phyloP scores from a whole-genome alignment of 805 yeast species.

The Cephaloascus albidus region DNA sequence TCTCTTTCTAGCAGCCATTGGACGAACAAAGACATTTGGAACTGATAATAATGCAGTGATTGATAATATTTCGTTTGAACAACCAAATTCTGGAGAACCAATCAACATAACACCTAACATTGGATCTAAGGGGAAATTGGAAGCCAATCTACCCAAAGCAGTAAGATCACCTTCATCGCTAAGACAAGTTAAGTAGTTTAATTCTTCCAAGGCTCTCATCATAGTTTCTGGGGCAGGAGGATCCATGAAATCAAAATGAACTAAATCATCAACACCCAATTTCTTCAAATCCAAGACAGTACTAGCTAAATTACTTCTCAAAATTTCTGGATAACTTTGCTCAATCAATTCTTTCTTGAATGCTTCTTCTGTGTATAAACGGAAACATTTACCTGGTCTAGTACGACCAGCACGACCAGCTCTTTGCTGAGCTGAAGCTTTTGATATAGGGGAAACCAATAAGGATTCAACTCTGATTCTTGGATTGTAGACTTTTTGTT shows the following conservation, averaged over 20 bases:
- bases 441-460: conserved; percentile 91
- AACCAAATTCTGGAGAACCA: conserved; percentile 74
- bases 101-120: conserved; percentile 89
- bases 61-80: conserved; percentile 83
- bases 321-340: conserved; percentile 92
- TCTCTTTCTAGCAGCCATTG: conserved; percentile 74
- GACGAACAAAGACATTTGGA: conserved; percentile 91
- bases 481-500: conserved; percentile 95
- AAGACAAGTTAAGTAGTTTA: conserved; percentile 81
- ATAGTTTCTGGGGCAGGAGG: conserved; percentile 99
- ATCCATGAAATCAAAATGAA: conserved; percentile 97
- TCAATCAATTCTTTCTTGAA: conserved; percentile 88
- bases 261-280: conserved; percentile 90
- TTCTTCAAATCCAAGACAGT: conserved; percentile 91
- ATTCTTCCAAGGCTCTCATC: conserved; percentile 98
- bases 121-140: conserved; percentile 93
- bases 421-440: conserved; percentile 96
- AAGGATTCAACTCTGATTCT: conserved; percentile 91
- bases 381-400: conserved; percentile 94
- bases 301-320: conserved; percentile 82
- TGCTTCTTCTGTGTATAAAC: conserved; percentile 94
- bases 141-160: conserved; percentile 80
- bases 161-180: conserved; percentile 91
- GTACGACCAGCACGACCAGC: conserved; percentile 99
- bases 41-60: conserved; percentile 88